Evolutionary conservation across 768 basidiomycete species (phyloP), one percentile per base, ranked within the genome.

Genomic region (Kwoniella dendrophila): DNA sequence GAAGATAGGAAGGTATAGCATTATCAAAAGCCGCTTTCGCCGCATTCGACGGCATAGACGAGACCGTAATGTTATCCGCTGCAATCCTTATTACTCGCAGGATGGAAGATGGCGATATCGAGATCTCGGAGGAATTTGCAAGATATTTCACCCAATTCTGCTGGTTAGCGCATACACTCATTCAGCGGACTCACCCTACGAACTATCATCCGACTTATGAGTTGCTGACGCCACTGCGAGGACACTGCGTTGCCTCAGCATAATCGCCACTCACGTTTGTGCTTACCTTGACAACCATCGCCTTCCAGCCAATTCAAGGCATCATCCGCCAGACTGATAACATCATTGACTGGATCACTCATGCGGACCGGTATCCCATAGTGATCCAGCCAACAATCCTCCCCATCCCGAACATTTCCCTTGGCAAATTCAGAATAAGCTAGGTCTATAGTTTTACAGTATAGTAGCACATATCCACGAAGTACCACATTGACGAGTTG

Each of bases 391-490:
- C 91, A 90, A 87, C 90, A 67, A 30, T 64, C 63, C 60, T 71
- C 74, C 51, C 62, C 92, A 80, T 97, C 93, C 59, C 86, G 82
- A 30, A 92, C 82, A 40, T 85, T 83, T 22, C 87, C 87, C 71
- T 85, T 87, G n/a, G 84, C 83, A 4, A 97, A 81, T 71, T 93
- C 91, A 59, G 87, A 82, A 88, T 90, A 94, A 0, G 86, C 83
- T 1, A 92, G 75, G 78, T 92, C 90, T 69, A 90, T 88, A 61
- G 85, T 89, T 73, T 95, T 94, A 55, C 90, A 81, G 40, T 90
- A 73, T 0, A 86, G 90, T 45, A 86, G 82, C 8, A 88, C 82
- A 36, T 82, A 86, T 0, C 89, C 83, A 41, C 88, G 81, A 14
- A 96, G 80, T 38, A 92, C 87, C 6, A 87, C 70, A 1, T 86